Evolutionary conservation across 768 basidiomycete genomes (phyloP).

Genomic region (Cantharellus cinnabarinus): DNA sequence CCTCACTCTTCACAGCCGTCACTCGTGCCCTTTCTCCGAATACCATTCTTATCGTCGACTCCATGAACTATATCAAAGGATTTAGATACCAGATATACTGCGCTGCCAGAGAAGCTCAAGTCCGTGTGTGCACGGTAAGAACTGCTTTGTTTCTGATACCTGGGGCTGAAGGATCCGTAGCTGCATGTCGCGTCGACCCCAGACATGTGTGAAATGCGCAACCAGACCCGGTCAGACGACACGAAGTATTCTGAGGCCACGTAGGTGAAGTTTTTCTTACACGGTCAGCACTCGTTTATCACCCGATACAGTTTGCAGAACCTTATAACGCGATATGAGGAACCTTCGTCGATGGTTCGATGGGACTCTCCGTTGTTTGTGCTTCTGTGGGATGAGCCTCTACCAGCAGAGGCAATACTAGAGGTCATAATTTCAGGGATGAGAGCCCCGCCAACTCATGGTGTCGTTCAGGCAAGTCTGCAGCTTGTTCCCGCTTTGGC

Average conservation of each 20-base stretch:
- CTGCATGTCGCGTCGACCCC: constrained; percentile 55
- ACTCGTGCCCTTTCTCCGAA: constrained; percentile 52
- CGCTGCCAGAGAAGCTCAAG: constrained; percentile 70
- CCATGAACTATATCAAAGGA: constrained; percentile 94
- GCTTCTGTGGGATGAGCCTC: constrained; percentile 48
- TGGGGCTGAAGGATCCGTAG: constrained; percentile 22
- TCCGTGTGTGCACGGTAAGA: constrained; percentile 72
- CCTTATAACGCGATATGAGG: constrained; percentile 75
- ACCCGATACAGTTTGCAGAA: constrained; percentile 46
- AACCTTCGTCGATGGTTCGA: constrained; percentile 93
- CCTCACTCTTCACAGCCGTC: constrained; percentile 60
- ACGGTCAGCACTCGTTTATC: constrained; percentile 1
- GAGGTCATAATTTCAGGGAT: constrained; percentile 54
- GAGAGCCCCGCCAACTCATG: constrained; percentile 65
- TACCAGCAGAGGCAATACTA: constrained; percentile 59
- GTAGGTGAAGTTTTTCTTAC: constrained; percentile 24
- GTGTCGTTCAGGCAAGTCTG: constrained; percentile 5
- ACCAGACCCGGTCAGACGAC: constrained; percentile 29
- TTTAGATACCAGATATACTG: constrained; percentile 98
- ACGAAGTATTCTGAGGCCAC: constrained; percentile 45
- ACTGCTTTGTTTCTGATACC: neutral
- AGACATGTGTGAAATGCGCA: constrained; percentile 63
- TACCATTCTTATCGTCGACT: constrained; percentile 74
- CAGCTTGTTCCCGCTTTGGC: neutral
- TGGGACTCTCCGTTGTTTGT: constrained; percentile 96